Percentiles rank a stretch among this genome's conserved stretches.
phyloP scores from a whole-genome alignment of 805 yeast genomes.

The Candida endomychidarum region DNA sequence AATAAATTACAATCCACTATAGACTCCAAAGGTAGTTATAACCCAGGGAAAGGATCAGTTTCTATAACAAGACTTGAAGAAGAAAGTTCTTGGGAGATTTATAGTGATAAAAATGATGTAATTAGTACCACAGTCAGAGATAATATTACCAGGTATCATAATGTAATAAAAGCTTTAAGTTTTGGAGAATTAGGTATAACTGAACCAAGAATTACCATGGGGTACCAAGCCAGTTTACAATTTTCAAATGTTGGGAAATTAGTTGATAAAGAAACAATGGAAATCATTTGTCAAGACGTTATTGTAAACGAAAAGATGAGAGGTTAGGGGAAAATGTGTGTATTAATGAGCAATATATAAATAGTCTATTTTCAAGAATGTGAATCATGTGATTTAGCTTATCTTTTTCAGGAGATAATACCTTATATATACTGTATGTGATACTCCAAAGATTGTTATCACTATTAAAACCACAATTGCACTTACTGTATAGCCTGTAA shows the following conservation, averaged over 20 bases:
- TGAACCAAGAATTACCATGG: slow-evolving; percentile 72
- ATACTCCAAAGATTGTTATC: slow-evolving; percentile 29
- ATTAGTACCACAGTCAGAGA: slow-evolving; percentile 61
- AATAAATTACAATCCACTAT: slow-evolving; percentile 42
- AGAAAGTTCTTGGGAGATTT: slow-evolving; percentile 93
- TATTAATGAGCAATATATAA: not conserved
- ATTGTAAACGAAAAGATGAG: slow-evolving; percentile 73
- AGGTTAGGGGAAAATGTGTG: slow-evolving; percentile 41
- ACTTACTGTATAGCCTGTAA: slow-evolving; percentile 30
- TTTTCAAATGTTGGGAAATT: slow-evolving; percentile 68
- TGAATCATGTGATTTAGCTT: not conserved
- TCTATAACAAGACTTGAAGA: slow-evolving; percentile 85
- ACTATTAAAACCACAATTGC: slow-evolving; percentile 26
- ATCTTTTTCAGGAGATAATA: slow-evolving; percentile 28
- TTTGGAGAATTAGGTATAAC: slow-evolving; percentile 83
- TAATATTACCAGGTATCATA: slow-evolving; percentile 81
- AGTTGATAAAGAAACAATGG: slow-evolving; percentile 72
- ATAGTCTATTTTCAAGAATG: too few relatives aligned
- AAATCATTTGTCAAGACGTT: slow-evolving; percentile 68
- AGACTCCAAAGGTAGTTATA: slow-evolving; percentile 39
- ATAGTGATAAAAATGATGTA: slow-evolving; percentile 83
- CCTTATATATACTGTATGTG: slow-evolving; percentile 32
- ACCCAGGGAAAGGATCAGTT: slow-evolving; percentile 58
- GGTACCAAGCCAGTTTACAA: slow-evolving; percentile 87
- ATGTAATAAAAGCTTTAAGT: slow-evolving; percentile 80